Evolutionary conservation across 495 filamentous ascomycete species (phyloP).

Genomic region (Xylaria flabelliformis): DNA sequence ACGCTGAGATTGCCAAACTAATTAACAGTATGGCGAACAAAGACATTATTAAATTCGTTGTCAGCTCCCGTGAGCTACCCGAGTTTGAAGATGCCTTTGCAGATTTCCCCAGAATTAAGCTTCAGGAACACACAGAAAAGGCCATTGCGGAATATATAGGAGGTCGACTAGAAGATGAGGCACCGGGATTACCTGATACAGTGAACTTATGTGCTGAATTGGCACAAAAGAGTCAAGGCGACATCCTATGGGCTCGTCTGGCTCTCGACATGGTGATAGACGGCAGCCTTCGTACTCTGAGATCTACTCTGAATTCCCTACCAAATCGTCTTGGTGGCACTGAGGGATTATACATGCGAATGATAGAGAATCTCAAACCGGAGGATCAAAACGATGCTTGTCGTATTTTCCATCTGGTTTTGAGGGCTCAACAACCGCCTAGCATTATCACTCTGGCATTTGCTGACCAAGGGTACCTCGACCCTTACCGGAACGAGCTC

Average conservation of each 20-base stretch:
- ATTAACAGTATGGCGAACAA: slow-evolving; percentile 37
- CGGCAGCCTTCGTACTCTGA: slow-evolving; percentile 35
- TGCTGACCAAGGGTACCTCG: slow-evolving; percentile 36
- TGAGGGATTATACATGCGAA: slow-evolving; percentile 43
- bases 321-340: slow-evolving; percentile 39
- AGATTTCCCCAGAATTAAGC: slow-evolving; percentile 33
- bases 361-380: slow-evolving; percentile 37
- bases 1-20: slow-evolving; percentile 36
- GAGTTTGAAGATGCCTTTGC: slow-evolving; percentile 38
- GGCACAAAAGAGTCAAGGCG: slow-evolving; percentile 38
- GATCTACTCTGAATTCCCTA: slow-evolving; percentile 36
- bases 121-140: slow-evolving; percentile 40
- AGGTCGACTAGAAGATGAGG: slow-evolving; percentile 41
- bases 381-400: slow-evolving; percentile 35
- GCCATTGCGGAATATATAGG: slow-evolving; percentile 42
- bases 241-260: slow-evolving; percentile 43
- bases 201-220: slow-evolving; percentile 39
- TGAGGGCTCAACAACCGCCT: slow-evolving; percentile 41
- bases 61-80: slow-evolving; percentile 38
- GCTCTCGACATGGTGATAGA: slow-evolving; percentile 44
- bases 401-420: slow-evolving; percentile 40
- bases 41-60: slow-evolving; percentile 36
- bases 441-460: slow-evolving; percentile 40
- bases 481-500: slow-evolving; percentile 32
- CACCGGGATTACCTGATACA: slow-evolving; percentile 37